Percentiles rank a stretch among this genome's conserved stretches.
phyloP scores from a whole-genome alignment of 257 asterid genomes.

The Orobanche coerulescens region DNA sequence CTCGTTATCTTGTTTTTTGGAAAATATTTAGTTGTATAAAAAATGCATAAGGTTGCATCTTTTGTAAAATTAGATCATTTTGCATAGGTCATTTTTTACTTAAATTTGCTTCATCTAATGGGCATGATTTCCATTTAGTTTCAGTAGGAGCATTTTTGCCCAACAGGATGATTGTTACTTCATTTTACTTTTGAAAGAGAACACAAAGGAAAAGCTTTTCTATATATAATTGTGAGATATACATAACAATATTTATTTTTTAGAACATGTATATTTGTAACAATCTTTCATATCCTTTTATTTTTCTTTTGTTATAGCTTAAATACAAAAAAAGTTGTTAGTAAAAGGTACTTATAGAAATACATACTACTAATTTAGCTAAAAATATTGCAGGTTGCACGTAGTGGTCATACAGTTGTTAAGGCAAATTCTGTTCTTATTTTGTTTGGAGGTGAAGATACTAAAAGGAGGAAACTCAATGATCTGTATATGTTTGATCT shows the following conservation, averaged over 20 bases:
- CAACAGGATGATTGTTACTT: neutral
- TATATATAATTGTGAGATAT: neutral
- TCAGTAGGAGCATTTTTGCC: neutral
- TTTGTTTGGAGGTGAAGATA: conserved; percentile 89
- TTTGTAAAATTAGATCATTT: neutral
- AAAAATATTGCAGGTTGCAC: conserved; percentile 55
- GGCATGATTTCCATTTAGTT: neutral
- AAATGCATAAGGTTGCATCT: neutral
- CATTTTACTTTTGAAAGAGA: neutral
- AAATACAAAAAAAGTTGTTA: neutral
- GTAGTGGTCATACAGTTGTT: conserved; percentile 88
- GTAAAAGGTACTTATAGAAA: neutral
- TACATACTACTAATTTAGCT: conserved; percentile 19
- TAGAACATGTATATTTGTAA: too few species aligned
- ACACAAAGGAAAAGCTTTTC: neutral
- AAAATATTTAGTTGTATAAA: neutral
- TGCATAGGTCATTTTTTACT: neutral
- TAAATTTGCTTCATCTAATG: neutral
- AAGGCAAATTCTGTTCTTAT: conserved; percentile 73
- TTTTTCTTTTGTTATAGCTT: neutral
- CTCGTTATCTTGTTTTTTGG: conserved; percentile 4
- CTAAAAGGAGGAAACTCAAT: conserved; percentile 69
- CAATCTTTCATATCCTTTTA: too few species aligned
- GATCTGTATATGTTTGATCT: conserved; percentile 95
- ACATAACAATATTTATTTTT: too few species aligned